Conservation (phyloP, 805 yeast genomes). For the Lachancea fermentati region DNA sequence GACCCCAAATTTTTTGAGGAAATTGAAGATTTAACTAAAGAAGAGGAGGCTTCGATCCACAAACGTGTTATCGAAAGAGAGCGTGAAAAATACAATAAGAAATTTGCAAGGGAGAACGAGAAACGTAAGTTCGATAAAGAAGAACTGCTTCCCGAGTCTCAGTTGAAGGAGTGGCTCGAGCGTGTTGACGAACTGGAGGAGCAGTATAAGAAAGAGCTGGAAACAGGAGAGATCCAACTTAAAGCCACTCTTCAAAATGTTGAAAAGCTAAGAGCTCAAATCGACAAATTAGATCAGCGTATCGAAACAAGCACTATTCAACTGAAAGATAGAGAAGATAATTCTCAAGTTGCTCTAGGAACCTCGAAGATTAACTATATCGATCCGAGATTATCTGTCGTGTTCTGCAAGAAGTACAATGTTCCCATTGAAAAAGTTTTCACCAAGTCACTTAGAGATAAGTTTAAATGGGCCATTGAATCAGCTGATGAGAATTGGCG, state of each 20-base stretch:
- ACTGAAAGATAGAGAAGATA: constrained; percentile 87
- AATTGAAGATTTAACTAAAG: constrained; percentile 58
- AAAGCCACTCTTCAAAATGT: constrained; percentile 45
- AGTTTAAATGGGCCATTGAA: constrained; percentile 94
- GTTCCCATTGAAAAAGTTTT: constrained; percentile 92
- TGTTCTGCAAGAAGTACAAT: constrained; percentile 75
- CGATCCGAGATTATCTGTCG: constrained; percentile 86
- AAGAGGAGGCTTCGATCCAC: constrained; percentile 56
- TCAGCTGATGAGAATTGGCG: constrained; percentile 84
- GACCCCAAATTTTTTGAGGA: constrained; percentile 60
- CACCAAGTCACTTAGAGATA: constrained; percentile 85
- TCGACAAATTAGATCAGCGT: constrained; percentile 66
- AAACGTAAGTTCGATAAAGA: constrained; percentile 56
- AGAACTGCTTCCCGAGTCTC: constrained; percentile 47
- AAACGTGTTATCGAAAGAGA: constrained; percentile 58
- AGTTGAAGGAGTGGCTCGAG: constrained; percentile 51
- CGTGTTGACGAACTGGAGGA: constrained; percentile 48
- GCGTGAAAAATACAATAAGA: constrained; percentile 55
- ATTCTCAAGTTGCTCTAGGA: constrained; percentile 86
- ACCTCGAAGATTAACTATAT: constrained; percentile 93
- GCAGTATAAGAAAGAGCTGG: constrained; percentile 51
- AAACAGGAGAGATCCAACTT: constrained; percentile 52
- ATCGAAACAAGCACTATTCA: constrained; percentile 64
- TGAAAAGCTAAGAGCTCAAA: constrained; percentile 67
- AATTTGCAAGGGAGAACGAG: constrained; percentile 72